Base-by-base conservation (phyloP, 345 rosid genomes). In the Gossypium ekmanianum region DNA sequence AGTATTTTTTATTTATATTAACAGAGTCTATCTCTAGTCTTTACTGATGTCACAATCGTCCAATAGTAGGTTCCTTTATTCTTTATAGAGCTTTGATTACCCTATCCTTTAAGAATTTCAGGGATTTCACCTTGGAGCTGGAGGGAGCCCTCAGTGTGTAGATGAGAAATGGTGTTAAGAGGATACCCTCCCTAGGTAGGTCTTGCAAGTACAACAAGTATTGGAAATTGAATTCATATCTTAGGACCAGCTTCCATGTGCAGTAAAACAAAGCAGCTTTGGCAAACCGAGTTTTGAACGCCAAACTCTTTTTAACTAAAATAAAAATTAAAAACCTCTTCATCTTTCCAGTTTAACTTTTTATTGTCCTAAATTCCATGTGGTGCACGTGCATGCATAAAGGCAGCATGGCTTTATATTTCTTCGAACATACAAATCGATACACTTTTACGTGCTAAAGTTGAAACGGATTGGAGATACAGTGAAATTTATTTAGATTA, bases 121-220 rank as follows among this genome's bases (percentile, higher is more conserved):
- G 73, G 48, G 64, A 57, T 54, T 22, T 61, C 24, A 61, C 68
- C 11, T 44, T 47, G 22, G 11, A 2, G 26, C n/a, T 20, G 44
- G 54, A 57, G 68, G 77, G 68, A 73, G 81, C 68, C 52, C 78
- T 73, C 56, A 66, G 74, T 62, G 68, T 50, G 57, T 67, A 45
- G 66, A 72, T 20, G 67, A 26, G 67, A 26, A 70, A 68, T 55
- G 39, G 6, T 11, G 51, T 47, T 47, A 68, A 22, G 56, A 24
- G 72, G 56, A 68, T 67, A 45, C 68, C 18, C 41, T 5, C 41
- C 41, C 41, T 34, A 34, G 41, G 41, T 26, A 20, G 7, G 50
- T 41, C 75, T 73, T 2, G 56, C 70, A 22, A 74, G 63, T 74
- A 74, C 81, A 79, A 34, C 41, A 34, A 34, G 41, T 39, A 55